These are phyloP conservation scores for Venturia aucupariae DNA, from an alignment of 2,329 filamentous ascomycete genomes.

Conservation along the genomic window DNA sequence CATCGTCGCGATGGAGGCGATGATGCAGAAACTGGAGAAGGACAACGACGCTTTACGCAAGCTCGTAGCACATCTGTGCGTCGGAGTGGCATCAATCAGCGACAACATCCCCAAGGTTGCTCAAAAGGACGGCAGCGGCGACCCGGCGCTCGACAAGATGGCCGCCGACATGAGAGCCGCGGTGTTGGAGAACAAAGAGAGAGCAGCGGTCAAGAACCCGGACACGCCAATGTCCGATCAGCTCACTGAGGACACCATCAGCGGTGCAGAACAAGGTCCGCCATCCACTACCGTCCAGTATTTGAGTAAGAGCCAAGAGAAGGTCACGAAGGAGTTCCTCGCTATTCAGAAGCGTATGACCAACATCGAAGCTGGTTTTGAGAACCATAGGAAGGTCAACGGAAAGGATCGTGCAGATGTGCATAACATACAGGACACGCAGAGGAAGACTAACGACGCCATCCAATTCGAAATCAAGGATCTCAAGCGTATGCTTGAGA, in stretches of 20 bases:
- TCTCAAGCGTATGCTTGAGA: neutral
- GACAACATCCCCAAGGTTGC: neutral
- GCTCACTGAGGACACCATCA: neutral
- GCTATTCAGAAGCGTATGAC: neutral
- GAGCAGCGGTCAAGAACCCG: neutral
- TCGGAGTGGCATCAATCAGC: neutral
- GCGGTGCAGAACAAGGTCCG: neutral
- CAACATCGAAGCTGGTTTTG: neutral
- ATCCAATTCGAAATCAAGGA: neutral
- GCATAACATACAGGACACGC: neutral
- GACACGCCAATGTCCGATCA: neutral
- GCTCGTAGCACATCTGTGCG: neutral
- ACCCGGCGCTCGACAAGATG: neutral
- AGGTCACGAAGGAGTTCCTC: slow-evolving; percentile 1
- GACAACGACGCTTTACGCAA: neutral
- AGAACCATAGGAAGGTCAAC: neutral
- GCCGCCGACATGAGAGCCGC: neutral
- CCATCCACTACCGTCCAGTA: neutral
- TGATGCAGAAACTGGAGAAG: neutral
- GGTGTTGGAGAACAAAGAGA: neutral
- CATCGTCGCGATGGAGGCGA: neutral
- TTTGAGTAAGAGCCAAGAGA: slow-evolving; percentile 1
- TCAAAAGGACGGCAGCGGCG: neutral
- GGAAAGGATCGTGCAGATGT: neutral
- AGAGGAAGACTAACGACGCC: neutral